Evolutionary conservation across 441 rosid genomes (phyloP), one percentile per base, ranked within the genome.

Genomic region (Euphorbia celastroides): DNA sequence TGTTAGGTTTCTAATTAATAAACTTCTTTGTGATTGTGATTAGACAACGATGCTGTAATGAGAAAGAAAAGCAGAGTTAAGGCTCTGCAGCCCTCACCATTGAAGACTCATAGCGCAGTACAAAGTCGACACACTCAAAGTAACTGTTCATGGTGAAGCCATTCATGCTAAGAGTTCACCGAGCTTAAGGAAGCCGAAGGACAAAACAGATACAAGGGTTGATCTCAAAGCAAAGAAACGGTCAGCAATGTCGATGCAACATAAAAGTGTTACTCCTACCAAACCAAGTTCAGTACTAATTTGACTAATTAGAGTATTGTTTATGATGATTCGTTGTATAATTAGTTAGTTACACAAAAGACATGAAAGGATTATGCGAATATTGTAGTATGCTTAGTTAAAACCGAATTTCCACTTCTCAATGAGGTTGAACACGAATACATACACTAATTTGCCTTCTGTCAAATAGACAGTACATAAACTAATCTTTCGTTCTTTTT

Each of bases 41-140:
- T 60, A 86, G 92, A 77, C 63, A 86, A 86, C n/a, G 89, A 86
- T 76, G 79, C 78, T 16, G 69, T 79, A 68, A 78, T 86, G 26
- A 82, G 87, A 65, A 75, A 76, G 58, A 82, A 64, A 66, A 78
- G 73, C 80, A 74, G 55, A 66, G 70, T 44, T 5, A 69, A 68
- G 64, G 50, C 70, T 28, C 74, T 51, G 32, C 62, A 65, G 50
- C 70, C 79, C 5, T 36, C 68, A 13, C 68, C 73, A 44, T 67
- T 62, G 71, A 78, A 68, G 80, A 80, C 74, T 57, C 75, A 70
- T 16, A 68, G 64, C 36, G 22, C 7, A 48, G 62, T 68, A 50
- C 82, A 65, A 63, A 74, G 69, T 11, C 70, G 82, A 67, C 81
- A 75, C 66, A 56, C 64, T 34, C 69, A 58, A 9, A 63, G 81